Evolutionary conservation across 345 rosid species (phyloP), one percentile per base, ranked within the genome.

Genomic region (Litchi chinensis): DNA sequence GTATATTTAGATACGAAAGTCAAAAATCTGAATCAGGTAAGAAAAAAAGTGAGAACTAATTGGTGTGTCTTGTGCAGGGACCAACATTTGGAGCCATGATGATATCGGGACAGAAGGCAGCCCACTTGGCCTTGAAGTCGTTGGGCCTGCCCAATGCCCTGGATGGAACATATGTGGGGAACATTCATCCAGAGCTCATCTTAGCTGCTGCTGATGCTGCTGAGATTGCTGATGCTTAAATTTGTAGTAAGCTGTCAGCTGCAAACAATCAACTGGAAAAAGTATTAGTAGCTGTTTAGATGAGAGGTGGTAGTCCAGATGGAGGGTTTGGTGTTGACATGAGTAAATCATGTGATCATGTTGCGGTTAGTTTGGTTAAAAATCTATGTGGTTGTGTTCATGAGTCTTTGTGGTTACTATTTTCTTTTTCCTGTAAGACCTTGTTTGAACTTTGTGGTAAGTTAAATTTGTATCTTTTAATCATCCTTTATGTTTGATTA

Each of bases 1-100:
- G 37, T 46, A 46, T 11, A 5, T 7, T 10, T 46, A 11, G 8
- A 7, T 46, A 11, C 5, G n/a, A 57, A 50, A 50, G 56, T 13
- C 56, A 50, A 50, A 50, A 32, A 32, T 50, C 18, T 50, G 19
- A 13, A 50, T 50, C 56, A 13, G 50, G 10, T 46, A 7, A 11
- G 37, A 32, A 32, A 32, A 28, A 46, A 46, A 46, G 50, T 10
- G 26, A 9, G n/a, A 60, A 28, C 4, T 26, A 5, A 32, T 0
- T 39, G 21, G 6, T 5, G 2, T 57, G 28, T 39, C 40, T 77
- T 65, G 21, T 84, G 78, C 82, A 96, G 97, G 98, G 99, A 37
- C 99, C 98, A 68, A 96, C 99, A 0, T 96, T 96, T 62, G 98
- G 99, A 70, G 98, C 97, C 3, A 96, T 94, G 99, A 94, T 94